A percentile compares a stretch with the other conserved stretches of the same genome.
phyloP scores from a whole-genome alignment of 2,329 filamentous ascomycete genomes.

The Dactylonectria macrodidyma region DNA sequence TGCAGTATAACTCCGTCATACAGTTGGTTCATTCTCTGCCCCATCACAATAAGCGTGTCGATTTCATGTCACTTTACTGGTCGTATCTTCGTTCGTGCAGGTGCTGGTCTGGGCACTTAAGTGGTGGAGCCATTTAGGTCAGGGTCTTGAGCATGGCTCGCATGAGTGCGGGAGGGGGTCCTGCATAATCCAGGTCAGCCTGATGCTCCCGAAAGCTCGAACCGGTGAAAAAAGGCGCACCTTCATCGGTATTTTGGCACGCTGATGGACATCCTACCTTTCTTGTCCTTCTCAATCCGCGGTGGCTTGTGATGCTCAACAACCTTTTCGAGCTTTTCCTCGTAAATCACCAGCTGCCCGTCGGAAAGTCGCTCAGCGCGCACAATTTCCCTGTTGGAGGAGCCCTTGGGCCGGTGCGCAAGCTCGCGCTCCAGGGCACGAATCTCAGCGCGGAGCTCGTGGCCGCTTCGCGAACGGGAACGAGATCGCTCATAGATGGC shows the following conservation, averaged over 20 bases:
- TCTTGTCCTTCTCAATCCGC: constrained; percentile 89
- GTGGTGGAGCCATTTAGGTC: constrained; percentile 62
- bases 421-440: constrained; percentile 73
- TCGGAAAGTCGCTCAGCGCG: constrained; percentile 71
- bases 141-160: constrained; percentile 80
- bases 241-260: constrained; percentile 78
- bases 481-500: constrained; percentile 61
- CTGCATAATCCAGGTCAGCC: constrained; percentile 61
- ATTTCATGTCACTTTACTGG: constrained; percentile 22
- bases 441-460: constrained; percentile 82
- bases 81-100: constrained; percentile 6
- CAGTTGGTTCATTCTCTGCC: constrained; percentile 6
- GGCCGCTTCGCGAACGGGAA: constrained; percentile 64
- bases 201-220: constrained; percentile 36
- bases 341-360: constrained; percentile 75
- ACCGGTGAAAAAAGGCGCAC: constrained; percentile 56
- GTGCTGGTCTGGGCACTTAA: constrained; percentile 13
- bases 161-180: constrained; percentile 74
- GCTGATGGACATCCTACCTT: constrained; percentile 95
- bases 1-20: not conserved
- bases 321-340: constrained; percentile 71
- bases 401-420: constrained; percentile 54
- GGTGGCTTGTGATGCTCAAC: constrained; percentile 70
- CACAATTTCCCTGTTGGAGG: constrained; percentile 66
- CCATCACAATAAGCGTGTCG: constrained; percentile 25